Conservation (phyloP, 176 grass and related monocot genomes). For the Musa acuminata region DNA sequence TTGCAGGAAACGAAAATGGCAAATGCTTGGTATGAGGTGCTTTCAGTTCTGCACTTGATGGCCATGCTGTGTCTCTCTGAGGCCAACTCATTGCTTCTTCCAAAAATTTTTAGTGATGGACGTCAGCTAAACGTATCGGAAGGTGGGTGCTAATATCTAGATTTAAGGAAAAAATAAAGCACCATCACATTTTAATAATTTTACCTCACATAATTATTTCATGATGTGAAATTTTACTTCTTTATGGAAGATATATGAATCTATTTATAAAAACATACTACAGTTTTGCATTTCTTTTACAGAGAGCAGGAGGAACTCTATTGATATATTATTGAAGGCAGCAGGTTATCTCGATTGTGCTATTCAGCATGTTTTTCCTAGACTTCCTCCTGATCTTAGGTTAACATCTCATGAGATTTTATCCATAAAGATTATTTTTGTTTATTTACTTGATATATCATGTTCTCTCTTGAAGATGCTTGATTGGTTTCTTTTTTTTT, state of each 20-base stretch:
- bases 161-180: background rate
- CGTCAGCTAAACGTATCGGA: constrained; percentile 10
- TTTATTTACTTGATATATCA: background rate
- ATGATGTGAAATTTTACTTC: too few relatives aligned
- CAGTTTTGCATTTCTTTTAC: constrained; percentile 2
- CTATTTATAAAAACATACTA: background rate
- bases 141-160: background rate
- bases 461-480: background rate
- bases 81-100: constrained; percentile 25
- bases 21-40: constrained; percentile 28
- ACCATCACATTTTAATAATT: background rate
- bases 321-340: constrained; percentile 27
- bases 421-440: background rate
- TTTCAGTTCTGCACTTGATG: constrained; percentile 28
- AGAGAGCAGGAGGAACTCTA: constrained; percentile 12
- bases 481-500: background rate
- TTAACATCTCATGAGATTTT: background rate
- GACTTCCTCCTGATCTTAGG: constrained; percentile 15
- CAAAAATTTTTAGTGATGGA: constrained; percentile 15
- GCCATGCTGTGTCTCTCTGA: constrained; percentile 24
- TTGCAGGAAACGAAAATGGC: constrained; percentile 21
- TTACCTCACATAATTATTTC: too few relatives aligned
- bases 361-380: constrained; percentile 22
- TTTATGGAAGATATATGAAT: too few relatives aligned
- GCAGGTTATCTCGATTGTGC: constrained; percentile 31